Percentiles rank a stretch among this genome's conserved stretches.
These are phyloP conservation scores for Phialophora verrucosa DNA, from an alignment of 2,329 filamentous ascomycete genomes.

Conservation along the genomic window DNA sequence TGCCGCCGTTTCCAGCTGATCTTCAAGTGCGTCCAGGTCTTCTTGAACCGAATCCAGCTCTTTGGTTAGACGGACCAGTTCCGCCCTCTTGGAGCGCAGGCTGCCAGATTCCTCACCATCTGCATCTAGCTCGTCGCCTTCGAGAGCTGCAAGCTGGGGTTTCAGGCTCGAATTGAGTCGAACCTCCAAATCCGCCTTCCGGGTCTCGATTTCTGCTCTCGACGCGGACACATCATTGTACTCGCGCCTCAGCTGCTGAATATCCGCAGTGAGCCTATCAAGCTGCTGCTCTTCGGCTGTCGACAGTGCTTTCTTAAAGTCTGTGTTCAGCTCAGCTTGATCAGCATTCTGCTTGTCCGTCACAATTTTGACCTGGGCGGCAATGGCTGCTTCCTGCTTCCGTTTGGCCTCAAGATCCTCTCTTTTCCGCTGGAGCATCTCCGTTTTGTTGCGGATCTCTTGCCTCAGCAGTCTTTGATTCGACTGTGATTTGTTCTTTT, in stretches of 20 bases:
- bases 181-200: constrained; percentile 82
- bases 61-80: constrained; percentile 78
- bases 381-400: constrained; percentile 67
- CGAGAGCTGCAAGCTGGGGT: constrained; percentile 84
- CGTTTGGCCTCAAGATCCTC: constrained; percentile 76
- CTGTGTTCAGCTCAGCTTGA: constrained; percentile 78
- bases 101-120: constrained; percentile 61
- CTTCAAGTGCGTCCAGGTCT: constrained; percentile 76
- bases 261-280: constrained; percentile 69
- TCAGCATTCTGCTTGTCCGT: constrained; percentile 76
- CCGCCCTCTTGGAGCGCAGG: constrained; percentile 77
- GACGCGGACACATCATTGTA: constrained; percentile 75
- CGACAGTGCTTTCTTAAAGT: constrained; percentile 90
- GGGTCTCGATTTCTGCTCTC: constrained; percentile 76
- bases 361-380: constrained; percentile 75
- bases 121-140: constrained; percentile 72
- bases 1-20: constrained; percentile 67
- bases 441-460: constrained; percentile 76
- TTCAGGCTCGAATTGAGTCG: constrained; percentile 88
- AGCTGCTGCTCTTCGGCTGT: constrained; percentile 81
- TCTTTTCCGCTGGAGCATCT: constrained; percentile 73
- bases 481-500: constrained; percentile 75
- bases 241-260: constrained; percentile 76
- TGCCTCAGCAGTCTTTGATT: constrained; percentile 80
- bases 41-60: constrained; percentile 69